Conservation (phyloP, 768 basidiomycete species). For the Fomitopsis pulvina region DNA sequence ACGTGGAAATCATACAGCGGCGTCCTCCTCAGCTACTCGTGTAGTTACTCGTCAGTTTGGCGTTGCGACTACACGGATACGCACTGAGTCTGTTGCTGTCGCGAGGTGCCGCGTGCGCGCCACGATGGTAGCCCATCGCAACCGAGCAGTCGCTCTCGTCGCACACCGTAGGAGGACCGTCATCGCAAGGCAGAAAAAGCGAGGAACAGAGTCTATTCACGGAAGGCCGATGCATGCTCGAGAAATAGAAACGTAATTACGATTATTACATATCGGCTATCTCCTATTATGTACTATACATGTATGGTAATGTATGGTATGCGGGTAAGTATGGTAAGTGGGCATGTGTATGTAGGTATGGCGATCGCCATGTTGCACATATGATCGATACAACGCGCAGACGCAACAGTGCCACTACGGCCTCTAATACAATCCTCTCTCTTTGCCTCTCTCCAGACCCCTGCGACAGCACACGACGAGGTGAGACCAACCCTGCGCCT, state of each 20-base stretch:
- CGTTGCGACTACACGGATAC: neutral
- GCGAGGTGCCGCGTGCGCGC: conserved; percentile 4
- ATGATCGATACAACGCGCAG: neutral
- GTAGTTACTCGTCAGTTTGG: neutral
- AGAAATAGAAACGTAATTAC: neutral
- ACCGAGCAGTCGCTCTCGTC: neutral
- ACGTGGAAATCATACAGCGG: conserved; percentile 87
- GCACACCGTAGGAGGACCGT: conserved; percentile 1
- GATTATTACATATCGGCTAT: neutral
- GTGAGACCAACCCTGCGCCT: neutral
- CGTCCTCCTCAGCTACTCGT: conserved; percentile 48
- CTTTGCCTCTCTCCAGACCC: too few relatives aligned
- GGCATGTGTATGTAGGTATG: too few relatives aligned
- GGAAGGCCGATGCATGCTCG: neutral
- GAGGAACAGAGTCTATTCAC: neutral
- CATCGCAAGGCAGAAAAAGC: neutral
- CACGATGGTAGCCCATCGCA: neutral
- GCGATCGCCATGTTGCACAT: neutral
- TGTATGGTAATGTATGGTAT: neutral
- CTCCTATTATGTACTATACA: conserved; percentile 1
- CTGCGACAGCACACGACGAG: neutral
- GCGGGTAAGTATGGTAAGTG: too few relatives aligned
- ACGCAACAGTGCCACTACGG: neutral
- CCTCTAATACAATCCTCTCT: neutral
- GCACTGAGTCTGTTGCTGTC: conserved; percentile 1